These are phyloP conservation scores for Tulasnella sp. DNA, from an alignment of 768 basidiomycete species.

Conservation along the genomic window DNA sequence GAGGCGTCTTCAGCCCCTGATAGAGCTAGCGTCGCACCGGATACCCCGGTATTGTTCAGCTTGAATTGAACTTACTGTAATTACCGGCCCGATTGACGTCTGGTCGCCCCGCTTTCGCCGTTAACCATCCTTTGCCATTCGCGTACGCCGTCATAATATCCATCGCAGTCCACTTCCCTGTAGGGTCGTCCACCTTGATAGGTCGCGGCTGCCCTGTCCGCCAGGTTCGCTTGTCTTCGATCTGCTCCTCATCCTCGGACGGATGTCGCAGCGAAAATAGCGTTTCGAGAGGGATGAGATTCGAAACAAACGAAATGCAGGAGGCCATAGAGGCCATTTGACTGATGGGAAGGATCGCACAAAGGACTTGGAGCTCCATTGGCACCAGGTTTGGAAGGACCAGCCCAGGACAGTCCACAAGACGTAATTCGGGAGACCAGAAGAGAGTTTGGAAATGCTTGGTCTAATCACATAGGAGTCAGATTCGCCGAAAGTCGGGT, in stretches of 20 bases:
- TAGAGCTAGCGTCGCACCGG: background rate
- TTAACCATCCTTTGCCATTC: slow-evolving; percentile 69
- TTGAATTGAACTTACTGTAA: slow-evolving; percentile 48
- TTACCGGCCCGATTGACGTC: slow-evolving; percentile 88
- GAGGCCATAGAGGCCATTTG: slow-evolving; percentile 76
- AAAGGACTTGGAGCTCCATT: slow-evolving; percentile 62
- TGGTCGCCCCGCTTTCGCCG: slow-evolving; percentile 83
- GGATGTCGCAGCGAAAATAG: slow-evolving; percentile 49
- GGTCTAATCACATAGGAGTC: slow-evolving; percentile 41
- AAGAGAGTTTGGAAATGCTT: slow-evolving; percentile 95
- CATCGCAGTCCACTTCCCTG: slow-evolving; percentile 68
- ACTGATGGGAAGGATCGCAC: slow-evolving; percentile 65
- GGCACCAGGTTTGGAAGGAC: slow-evolving; percentile 80
- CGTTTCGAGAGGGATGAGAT: slow-evolving; percentile 67
- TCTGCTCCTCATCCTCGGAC: slow-evolving; percentile 29
- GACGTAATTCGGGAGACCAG: slow-evolving; percentile 75
- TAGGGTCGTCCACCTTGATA: background rate
- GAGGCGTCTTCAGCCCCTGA: background rate
- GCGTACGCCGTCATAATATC: slow-evolving; percentile 78
- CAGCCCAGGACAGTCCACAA: slow-evolving; percentile 93
- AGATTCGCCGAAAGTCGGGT: slow-evolving; percentile 4
- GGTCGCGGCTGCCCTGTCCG: slow-evolving; percentile 37
- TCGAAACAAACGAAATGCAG: slow-evolving; percentile 63
- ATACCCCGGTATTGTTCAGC: background rate
- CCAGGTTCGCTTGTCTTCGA: slow-evolving; percentile 74